These are phyloP conservation scores for Thalassia testudinum DNA, from an alignment of 116 monocot species.

Conservation along the genomic window DNA sequence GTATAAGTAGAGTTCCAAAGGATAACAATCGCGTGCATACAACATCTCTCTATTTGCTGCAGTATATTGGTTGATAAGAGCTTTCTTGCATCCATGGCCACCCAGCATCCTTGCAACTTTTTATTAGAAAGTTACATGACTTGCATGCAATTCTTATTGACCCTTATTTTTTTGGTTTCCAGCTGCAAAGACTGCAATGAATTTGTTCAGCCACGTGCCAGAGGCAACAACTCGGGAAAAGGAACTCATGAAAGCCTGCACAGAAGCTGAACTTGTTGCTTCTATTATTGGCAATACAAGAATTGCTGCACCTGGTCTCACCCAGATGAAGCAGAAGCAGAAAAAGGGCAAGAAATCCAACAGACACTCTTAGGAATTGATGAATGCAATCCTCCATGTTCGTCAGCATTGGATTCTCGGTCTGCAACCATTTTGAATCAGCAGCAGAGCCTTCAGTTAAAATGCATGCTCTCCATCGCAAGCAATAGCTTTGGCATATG, in stretches of 20 bases:
- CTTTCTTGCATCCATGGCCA: too few species aligned
- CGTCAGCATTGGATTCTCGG: too few species aligned
- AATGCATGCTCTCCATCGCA: too few species aligned
- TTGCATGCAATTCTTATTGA: background rate
- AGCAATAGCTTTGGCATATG: too few species aligned
- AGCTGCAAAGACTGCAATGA: constrained; percentile 97
- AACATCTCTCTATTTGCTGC: too few species aligned
- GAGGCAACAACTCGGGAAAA: constrained; percentile 75
- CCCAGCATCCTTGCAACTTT: too few species aligned
- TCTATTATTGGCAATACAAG: constrained; percentile 84
- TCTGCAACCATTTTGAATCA: too few species aligned
- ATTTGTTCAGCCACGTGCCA: constrained; percentile 63
- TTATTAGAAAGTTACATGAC: background rate
- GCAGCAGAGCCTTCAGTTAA: too few species aligned
- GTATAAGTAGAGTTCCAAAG: too few species aligned
- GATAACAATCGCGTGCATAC: too few species aligned
- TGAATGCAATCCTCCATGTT: background rate
- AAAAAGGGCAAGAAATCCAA: constrained; percentile 75
- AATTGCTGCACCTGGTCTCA: constrained; percentile 88
- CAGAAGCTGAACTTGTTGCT: constrained; percentile 84
- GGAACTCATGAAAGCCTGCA: constrained; percentile 94
- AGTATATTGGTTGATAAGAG: too few species aligned
- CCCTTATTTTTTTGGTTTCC: background rate
- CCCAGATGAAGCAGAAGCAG: constrained; percentile 90
- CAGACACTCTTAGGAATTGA: constrained; percentile 17